These are phyloP conservation scores for Zasmidium cellare DNA, from an alignment of 2,329 filamentous ascomycete species.

Conservation along the genomic window DNA sequence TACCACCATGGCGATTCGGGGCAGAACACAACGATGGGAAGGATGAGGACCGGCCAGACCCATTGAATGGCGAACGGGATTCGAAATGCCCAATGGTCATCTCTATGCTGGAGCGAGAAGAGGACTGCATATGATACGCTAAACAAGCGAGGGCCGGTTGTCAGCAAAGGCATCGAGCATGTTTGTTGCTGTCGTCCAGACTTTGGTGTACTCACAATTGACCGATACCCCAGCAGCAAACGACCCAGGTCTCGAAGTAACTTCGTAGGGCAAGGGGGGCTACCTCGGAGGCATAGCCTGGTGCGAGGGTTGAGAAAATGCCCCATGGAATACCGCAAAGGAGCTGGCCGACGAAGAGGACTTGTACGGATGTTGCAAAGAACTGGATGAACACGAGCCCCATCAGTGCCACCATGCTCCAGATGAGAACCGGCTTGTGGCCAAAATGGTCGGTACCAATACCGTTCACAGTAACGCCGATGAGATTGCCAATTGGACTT, in stretches of 20 bases:
- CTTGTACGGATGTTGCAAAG: not conserved
- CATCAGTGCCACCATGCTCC: not conserved
- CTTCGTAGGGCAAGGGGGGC: not conserved
- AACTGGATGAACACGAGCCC: not conserved
- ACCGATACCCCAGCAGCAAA: not conserved
- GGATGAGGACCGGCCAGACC: constrained; percentile 36
- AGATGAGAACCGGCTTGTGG: not conserved
- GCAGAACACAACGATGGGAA: constrained; percentile 24
- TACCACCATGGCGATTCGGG: constrained; percentile 30
- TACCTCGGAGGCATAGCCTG: not conserved
- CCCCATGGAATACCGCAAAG: not conserved
- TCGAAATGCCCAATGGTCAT: constrained; percentile 37
- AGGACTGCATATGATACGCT: not conserved
- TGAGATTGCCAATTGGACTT: not conserved
- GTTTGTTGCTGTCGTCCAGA: no score
- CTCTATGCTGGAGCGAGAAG: constrained; percentile 31
- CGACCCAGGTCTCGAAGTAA: not conserved
- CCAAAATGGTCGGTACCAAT: not conserved
- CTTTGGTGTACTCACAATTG: no score
- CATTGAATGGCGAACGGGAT: constrained; percentile 46
- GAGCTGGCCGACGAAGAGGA: not conserved
- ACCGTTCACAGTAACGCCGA: not conserved
- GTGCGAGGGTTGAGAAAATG: not conserved
- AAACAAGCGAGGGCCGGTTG: no score
- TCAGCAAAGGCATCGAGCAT: no score